Percentiles rank a stretch among this genome's conserved stretches.
Conservation (phyloP, 139 green algal genomes). For the Tetratostichococcus sp. region DNA sequence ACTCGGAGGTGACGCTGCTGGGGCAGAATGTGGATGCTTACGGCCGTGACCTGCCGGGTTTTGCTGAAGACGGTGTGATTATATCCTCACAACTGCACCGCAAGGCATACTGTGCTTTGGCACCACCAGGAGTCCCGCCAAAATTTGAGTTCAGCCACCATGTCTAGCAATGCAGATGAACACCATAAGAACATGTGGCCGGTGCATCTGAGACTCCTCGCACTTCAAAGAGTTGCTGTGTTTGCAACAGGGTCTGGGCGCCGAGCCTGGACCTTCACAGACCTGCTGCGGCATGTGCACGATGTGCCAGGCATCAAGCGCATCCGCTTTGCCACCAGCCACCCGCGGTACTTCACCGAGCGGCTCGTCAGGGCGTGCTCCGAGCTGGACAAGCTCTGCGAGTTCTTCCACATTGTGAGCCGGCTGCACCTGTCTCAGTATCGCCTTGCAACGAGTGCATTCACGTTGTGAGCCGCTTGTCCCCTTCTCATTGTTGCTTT, state of each 20-base stretch:
- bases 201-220: too few species aligned
- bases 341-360: constrained; percentile 84
- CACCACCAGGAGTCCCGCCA: too few species aligned
- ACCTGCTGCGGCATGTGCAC: constrained; percentile 85
- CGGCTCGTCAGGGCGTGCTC: constrained; percentile 84
- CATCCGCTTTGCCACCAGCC: constrained; percentile 93
- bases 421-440: too few species aligned
- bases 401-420: constrained; percentile 93
- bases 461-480: too few species aligned
- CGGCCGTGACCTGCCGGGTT: constrained; percentile 82
- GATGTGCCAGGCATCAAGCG: constrained; percentile 89
- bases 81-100: too few species aligned
- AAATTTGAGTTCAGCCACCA: too few species aligned
- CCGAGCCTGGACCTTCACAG: constrained; percentile 89
- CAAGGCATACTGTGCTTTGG: too few species aligned
- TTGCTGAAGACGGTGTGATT: constrained; percentile 69
- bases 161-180: not conserved
- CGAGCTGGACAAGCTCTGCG: constrained; percentile 93
- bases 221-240: not conserved
- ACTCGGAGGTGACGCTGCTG: constrained; percentile 96
- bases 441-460: too few species aligned
- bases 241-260: constrained; percentile 39
- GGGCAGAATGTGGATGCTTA: constrained; percentile 98
- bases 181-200: too few species aligned
- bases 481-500: too few species aligned